Percentiles rank a stretch among this genome's conserved stretches.
phyloP scores from a whole-genome alignment of 306 rosid genomes.

The Astragalus glycyphyllos region DNA sequence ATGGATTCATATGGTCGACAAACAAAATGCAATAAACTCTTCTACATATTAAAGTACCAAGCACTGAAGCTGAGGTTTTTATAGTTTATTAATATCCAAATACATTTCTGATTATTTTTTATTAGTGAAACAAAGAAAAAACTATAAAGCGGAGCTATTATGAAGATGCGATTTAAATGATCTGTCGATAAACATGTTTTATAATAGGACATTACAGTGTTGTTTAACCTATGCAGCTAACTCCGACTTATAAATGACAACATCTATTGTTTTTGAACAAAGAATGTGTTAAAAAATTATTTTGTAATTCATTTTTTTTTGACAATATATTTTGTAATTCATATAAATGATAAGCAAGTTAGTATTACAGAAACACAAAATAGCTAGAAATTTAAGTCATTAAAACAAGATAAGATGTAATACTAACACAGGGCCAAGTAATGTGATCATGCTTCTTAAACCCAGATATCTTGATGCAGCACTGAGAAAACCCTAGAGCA shows the following conservation, averaged over 20 bases:
- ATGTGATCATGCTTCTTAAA: slow-evolving; percentile 81
- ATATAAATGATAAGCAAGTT: slow-evolving; percentile 31
- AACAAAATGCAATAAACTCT: neutral
- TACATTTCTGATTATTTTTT: neutral
- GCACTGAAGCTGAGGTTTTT: neutral
- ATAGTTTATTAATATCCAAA: neutral
- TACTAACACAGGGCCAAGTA: slow-evolving; percentile 90
- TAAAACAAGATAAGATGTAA: slow-evolving; percentile 43
- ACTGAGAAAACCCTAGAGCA: slow-evolving; percentile 79
- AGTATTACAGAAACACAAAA: slow-evolving; percentile 17
- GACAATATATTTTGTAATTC: slow-evolving; percentile 21
- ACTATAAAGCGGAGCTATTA: neutral
- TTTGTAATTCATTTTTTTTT: slow-evolving; percentile 17
- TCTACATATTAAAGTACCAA: neutral
- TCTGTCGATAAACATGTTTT: neutral
- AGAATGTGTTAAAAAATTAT: slow-evolving; percentile 14
- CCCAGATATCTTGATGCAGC: slow-evolving; percentile 94
- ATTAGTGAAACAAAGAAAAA: neutral
- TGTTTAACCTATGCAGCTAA: neutral
- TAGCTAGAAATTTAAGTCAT: slow-evolving; percentile 27
- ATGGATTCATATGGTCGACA: slow-evolving; percentile 5
- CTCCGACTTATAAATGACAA: neutral
- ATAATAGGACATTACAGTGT: neutral
- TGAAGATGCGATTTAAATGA: neutral
- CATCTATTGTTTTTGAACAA: neutral